Percentiles rank a stretch among this genome's conserved stretches.
Conservation (phyloP, 305 asterid species). For the Plantago coronopus region DNA sequence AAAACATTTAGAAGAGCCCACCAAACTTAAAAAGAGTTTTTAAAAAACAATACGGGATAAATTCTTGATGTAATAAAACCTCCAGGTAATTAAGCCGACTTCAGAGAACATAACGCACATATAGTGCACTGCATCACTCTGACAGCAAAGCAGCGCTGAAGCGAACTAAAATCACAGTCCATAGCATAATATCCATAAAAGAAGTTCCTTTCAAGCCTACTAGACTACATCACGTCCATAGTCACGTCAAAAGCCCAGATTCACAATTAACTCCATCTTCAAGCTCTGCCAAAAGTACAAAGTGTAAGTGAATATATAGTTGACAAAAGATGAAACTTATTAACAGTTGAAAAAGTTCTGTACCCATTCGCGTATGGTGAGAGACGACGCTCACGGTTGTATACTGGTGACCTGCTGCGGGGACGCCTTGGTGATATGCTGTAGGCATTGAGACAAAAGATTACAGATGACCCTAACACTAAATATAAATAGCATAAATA, state of each 20-base stretch:
- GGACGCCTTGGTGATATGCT: conserved; percentile 11
- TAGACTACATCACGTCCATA: background rate
- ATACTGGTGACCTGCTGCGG: conserved; percentile 9
- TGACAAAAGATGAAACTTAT: background rate
- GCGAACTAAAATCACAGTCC: conserved; percentile 1
- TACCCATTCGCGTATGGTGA: conserved; percentile 13
- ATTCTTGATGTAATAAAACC: background rate
- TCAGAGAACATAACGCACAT: conserved; percentile 5
- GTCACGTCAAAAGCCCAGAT: background rate
- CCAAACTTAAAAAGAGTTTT: background rate
- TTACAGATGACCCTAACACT: background rate
- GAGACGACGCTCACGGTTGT: conserved; percentile 1
- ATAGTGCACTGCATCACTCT: conserved; percentile 10
- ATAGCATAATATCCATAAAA: conserved; percentile 5
- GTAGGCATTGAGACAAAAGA: background rate
- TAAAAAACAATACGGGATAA: background rate
- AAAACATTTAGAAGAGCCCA: conserved; percentile 5
- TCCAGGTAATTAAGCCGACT: conserved; percentile 1
- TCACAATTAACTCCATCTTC: background rate
- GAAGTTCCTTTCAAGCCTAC: conserved; percentile 2
- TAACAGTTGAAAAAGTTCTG: background rate
- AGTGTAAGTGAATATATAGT: background rate
- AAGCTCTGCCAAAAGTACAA: background rate
- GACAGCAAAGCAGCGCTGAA: conserved; percentile 4
- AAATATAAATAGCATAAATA: background rate